Base-by-base conservation (phyloP, 2,329 filamentous ascomycete species). In the Venturia aucupariae region DNA sequence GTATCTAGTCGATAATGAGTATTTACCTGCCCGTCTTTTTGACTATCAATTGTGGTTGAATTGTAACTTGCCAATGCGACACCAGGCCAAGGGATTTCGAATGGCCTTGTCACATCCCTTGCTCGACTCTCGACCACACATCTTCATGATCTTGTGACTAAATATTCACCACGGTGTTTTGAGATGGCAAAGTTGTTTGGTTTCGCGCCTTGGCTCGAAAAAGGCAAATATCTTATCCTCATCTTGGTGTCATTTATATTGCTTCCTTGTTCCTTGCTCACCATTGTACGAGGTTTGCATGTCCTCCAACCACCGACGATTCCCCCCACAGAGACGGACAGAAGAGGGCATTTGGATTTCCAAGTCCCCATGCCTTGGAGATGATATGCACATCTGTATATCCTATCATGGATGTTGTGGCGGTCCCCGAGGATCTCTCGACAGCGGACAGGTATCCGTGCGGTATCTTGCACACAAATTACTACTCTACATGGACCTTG, bases 1-100 rank as follows among this genome's bases (percentile, higher is more conserved):
- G 51, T 35, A 57, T 57, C 27, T 57, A 35, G 51, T 57, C 19
- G 51, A 57, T 57, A 57, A 57, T 57, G 11, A 57, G 24, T 57
- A 57, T 57, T 19, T 55, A 2, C 3, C 51, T 19, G 51, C 19
- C 51, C 10, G 17, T 35, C 27, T 8, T 35, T 55, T 27, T 15
- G 19, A n/a, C 27, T 35, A 7, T 22, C 8, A 8, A 22, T 19
- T 32, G 24, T 32, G 24, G 11, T 7, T 6, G 7, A 30, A 22
- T 27, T 15, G 3, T 3, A 17, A 32, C 30, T 32, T 15, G n/a
- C n/a, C n/a, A n/a, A n/a, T n/a, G n/a, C n/a, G n/a, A n/a, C n/a
- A n/a, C n/a, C n/a, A n/a, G 6, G 48, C 24, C 11, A 55, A 17
- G 10, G n/a, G 5, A 46, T 17, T 32, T 1, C 48, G n/a, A 32